phyloP scores from a whole-genome alignment of 805 yeast genomes.

The Candida lessepsii region DNA sequence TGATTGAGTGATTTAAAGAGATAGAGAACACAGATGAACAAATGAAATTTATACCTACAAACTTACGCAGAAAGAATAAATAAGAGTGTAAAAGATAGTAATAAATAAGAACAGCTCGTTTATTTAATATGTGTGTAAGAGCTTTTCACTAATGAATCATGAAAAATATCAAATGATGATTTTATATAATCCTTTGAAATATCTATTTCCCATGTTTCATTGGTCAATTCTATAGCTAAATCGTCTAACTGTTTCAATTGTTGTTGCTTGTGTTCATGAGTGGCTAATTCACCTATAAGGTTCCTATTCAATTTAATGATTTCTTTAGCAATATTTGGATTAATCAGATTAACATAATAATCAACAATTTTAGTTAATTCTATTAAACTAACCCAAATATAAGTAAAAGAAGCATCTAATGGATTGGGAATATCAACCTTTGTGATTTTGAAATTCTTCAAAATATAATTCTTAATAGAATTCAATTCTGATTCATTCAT shows the following conservation, averaged over 20 bases:
- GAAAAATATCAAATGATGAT: constrained; percentile 13
- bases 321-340: constrained; percentile 11
- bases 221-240: constrained; percentile 5
- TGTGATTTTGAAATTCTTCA: constrained; percentile 30
- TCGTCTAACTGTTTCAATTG: constrained; percentile 15
- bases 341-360: constrained; percentile 7
- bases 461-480: constrained; percentile 26
- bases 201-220: constrained; percentile 3
- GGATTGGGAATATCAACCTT: constrained; percentile 21
- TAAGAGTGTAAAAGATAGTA: too few relatives aligned
- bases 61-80: too few relatives aligned
- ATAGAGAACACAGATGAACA: too few relatives aligned
- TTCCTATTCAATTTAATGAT: constrained; percentile 10
- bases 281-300: constrained; percentile 7
- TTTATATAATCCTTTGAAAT: constrained; percentile 8
- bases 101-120: too few relatives aligned
- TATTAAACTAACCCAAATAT: constrained; percentile 13
- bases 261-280: constrained; percentile 3
- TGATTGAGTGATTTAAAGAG: too few relatives aligned
- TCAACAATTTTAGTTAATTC: constrained; percentile 15
- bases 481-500: constrained; percentile 22
- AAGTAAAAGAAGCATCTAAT: constrained; percentile 1
- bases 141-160: constrained; percentile 13
- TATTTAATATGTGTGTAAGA: constrained; percentile 11
- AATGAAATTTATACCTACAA: too few relatives aligned